These are phyloP conservation scores for Sicyos edulis DNA, from an alignment of 306 rosid genomes.

Conservation along the genomic window DNA sequence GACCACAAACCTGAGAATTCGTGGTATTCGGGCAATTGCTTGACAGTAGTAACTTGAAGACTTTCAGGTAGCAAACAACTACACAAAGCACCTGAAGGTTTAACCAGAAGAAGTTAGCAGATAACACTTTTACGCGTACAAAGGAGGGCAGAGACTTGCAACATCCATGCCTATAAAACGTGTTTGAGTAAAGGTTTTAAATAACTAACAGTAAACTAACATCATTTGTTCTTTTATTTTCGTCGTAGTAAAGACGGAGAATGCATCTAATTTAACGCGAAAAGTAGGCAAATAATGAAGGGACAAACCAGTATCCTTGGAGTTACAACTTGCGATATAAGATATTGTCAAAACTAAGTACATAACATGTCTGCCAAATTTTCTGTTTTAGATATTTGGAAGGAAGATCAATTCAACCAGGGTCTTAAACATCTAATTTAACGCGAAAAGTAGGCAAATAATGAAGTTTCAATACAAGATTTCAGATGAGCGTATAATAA, in stretches of 20 bases:
- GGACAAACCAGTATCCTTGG: neutral
- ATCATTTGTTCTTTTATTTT: neutral
- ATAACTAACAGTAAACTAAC: neutral
- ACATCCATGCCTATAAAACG: neutral
- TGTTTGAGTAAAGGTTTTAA: constrained; percentile 1
- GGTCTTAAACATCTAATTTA: neutral
- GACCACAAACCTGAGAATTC: constrained; percentile 58
- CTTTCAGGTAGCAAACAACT: constrained; percentile 95
- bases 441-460: neutral
- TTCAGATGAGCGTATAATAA: constrained; percentile 3
- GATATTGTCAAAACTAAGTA: neutral
- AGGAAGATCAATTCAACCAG: neutral
- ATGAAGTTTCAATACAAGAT: neutral
- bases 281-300: too few relatives aligned
- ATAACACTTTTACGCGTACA: neutral
- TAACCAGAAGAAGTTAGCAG: constrained; percentile 24
- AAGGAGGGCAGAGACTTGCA: neutral
- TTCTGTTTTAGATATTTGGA: neutral
- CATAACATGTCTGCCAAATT: neutral
- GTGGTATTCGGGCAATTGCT: constrained; percentile 71
- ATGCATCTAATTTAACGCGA: too few relatives aligned
- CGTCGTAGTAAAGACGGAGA: neutral
- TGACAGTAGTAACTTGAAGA: constrained; percentile 70
- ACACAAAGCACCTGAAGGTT: constrained; percentile 73
- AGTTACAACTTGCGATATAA: constrained; percentile 9